Base-by-base conservation (phyloP, 2,329 filamentous ascomycete species). In the Pyricularia sp. region DNA sequence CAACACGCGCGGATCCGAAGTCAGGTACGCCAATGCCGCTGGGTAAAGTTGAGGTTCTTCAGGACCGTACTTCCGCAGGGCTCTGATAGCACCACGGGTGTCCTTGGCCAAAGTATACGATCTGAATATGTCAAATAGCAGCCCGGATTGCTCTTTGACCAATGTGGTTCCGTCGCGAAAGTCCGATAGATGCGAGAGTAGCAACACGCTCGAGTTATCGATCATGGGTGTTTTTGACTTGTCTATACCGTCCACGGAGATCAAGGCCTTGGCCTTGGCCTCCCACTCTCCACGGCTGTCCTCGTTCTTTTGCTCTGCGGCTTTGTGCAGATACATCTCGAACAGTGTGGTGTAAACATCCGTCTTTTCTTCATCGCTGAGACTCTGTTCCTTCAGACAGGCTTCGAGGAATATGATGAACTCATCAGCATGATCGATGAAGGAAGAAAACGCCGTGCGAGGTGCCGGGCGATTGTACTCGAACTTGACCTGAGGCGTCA, bases 241-340 rank as follows among this genome's bases (percentile, higher is more conserved):
- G 72, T 93, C 88, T 73, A 91, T 88, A 20, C 88, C 89, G 75
- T 95, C 90, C 4, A 42, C 68, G 12, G 42, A 68, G 69, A 99
- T 94, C 28, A 98, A 85, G 71, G 88, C 89, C 80, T 95, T 97
- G 0, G 95, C 95, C 77, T 96, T 97, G 63, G 84, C 85, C 76
- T 97, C 93, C 94, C 95, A 99, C 72, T 90, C 86, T 73, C 91
- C 86, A 72, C 90, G 89, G 71, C 93, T 79, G 76, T 78, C 78
- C 65, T 83, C 82, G 11, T 89, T 89, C 74, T 89, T 92, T 75
- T 90, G 90, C 69, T 90, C 87, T 70, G 89, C 91, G 26, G 94
- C 92, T 74, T 93, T 95, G 78, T 97, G 92, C 10, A 99, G 83
- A 76, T 98, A 99, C 91, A 99, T 98, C 78, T 99, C 96, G 76